Evolutionary conservation across 805 yeast species (phyloP).

Genomic region (Sugiyamaella marilandica): DNA sequence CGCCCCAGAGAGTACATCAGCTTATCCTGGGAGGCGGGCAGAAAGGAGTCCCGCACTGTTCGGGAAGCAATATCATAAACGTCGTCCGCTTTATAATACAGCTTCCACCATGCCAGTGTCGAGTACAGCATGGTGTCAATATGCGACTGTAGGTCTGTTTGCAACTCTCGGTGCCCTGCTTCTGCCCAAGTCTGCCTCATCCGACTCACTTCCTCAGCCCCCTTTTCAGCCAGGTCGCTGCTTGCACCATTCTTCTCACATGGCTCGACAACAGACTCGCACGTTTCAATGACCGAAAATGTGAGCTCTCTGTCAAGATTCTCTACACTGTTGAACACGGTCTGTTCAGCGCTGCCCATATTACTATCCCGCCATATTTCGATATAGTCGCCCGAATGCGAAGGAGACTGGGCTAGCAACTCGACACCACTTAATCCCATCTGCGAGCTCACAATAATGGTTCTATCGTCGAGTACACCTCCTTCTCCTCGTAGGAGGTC

Average conservation of each 20-base stretch:
- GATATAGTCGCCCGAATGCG: constrained; percentile 24
- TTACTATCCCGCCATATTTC: constrained; percentile 22
- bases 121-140: constrained; percentile 19
- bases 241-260: not conserved
- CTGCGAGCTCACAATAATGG: constrained; percentile 16
- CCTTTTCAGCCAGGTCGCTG: constrained; percentile 9
- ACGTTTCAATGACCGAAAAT: constrained; percentile 26
- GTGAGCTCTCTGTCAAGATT: constrained; percentile 18
- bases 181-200: constrained; percentile 32
- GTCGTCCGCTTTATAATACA: constrained; percentile 35
- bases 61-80: constrained; percentile 26
- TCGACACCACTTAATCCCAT: constrained; percentile 25
- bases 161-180: constrained; percentile 37
- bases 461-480: constrained; percentile 10
- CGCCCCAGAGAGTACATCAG: constrained; percentile 32
- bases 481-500: constrained; percentile 3
- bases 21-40: constrained; percentile 29
- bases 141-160: constrained; percentile 28
- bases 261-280: constrained; percentile 26
- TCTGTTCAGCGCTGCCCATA: constrained; percentile 21
- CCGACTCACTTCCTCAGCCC: constrained; percentile 14
- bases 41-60: constrained; percentile 18
- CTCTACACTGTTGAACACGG: constrained; percentile 15
- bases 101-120: constrained; percentile 35
- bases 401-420: constrained; percentile 25